Percentiles rank a stretch among this genome's conserved stretches.
phyloP scores from a whole-genome alignment of 805 yeast genomes.

The Metschnikowia proteae region DNA sequence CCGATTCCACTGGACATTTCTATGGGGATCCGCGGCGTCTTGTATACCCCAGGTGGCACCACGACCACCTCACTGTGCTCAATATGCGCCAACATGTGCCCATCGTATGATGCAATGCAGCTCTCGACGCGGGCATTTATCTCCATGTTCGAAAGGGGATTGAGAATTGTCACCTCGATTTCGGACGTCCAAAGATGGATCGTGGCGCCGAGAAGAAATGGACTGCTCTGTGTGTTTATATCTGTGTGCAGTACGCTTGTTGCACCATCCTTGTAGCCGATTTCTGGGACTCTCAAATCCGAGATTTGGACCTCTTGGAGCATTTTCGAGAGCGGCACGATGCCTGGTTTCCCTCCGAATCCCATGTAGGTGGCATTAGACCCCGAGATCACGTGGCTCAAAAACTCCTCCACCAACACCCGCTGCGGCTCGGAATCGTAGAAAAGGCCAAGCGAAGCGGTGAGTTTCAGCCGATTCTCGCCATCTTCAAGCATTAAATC shows the following conservation, averaged over 20 bases:
- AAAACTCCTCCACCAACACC: constrained; percentile 15
- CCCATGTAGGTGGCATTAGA: constrained; percentile 9
- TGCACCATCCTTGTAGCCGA: not conserved
- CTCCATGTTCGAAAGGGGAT: constrained; percentile 50
- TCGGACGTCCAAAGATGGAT: constrained; percentile 55
- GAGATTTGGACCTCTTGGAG: constrained; percentile 19
- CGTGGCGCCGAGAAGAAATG: constrained; percentile 47
- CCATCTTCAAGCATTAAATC: constrained; percentile 20
- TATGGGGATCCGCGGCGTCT: constrained; percentile 49
- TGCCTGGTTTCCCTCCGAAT: not conserved
- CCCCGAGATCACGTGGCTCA: constrained; percentile 22
- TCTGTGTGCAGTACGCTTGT: not conserved
- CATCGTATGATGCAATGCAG: constrained; percentile 49
- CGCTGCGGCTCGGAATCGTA: constrained; percentile 8
- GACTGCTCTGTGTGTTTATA: constrained; percentile 12
- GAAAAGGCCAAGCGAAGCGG: constrained; percentile 17
- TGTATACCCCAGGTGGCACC: constrained; percentile 51
- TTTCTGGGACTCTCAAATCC: constrained; percentile 21
- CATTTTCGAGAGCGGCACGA: not conserved
- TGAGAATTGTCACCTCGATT: constrained; percentile 49
- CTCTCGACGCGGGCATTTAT: constrained; percentile 38
- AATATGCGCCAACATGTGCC: constrained; percentile 44
- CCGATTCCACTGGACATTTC: constrained; percentile 44
- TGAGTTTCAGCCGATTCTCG: constrained; percentile 16
- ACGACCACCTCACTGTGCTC: constrained; percentile 37